A percentile compares a stretch with the other conserved stretches of the same genome.
phyloP scores from a whole-genome alignment of 2,329 filamentous ascomycete genomes.

The Sporothrix luriei region DNA sequence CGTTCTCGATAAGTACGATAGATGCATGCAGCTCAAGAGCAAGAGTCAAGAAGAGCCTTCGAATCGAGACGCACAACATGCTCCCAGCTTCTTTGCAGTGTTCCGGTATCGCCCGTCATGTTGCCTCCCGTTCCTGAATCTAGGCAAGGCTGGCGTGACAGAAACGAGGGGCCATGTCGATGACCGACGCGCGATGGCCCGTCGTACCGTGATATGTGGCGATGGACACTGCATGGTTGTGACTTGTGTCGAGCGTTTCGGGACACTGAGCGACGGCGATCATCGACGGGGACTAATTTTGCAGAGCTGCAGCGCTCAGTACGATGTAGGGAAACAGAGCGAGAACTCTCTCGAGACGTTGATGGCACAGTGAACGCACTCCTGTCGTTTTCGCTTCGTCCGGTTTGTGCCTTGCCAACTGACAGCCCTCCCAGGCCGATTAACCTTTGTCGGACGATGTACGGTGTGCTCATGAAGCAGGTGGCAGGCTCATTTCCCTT shows the following conservation, averaged over 20 bases:
- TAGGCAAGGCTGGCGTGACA: conserved; percentile 18
- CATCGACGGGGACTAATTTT: conserved; percentile 1
- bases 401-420: neutral
- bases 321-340: neutral
- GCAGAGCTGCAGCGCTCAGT: neutral
- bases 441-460: conserved; percentile 4
- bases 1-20: neutral
- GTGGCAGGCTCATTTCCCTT: too few relatives aligned
- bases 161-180: neutral
- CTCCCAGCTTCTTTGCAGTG: neutral
- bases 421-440: neutral
- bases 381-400: neutral
- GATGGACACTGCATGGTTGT: conserved; percentile 22
- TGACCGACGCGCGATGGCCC: neutral
- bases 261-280: conserved; percentile 14
- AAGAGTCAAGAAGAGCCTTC: neutral
- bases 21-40: neutral
- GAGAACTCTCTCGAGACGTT: neutral
- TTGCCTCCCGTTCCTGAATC: neutral
- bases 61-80: neutral
- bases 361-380: neutral
- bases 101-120: neutral
- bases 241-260: conserved; percentile 5
- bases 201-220: conserved; percentile 12
- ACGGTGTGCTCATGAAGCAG: too few relatives aligned